Evolutionary conservation across 2,329 filamentous ascomycete genomes (phyloP), one percentile per base, ranked within the genome.

Genomic region (Epichloe sp.): DNA sequence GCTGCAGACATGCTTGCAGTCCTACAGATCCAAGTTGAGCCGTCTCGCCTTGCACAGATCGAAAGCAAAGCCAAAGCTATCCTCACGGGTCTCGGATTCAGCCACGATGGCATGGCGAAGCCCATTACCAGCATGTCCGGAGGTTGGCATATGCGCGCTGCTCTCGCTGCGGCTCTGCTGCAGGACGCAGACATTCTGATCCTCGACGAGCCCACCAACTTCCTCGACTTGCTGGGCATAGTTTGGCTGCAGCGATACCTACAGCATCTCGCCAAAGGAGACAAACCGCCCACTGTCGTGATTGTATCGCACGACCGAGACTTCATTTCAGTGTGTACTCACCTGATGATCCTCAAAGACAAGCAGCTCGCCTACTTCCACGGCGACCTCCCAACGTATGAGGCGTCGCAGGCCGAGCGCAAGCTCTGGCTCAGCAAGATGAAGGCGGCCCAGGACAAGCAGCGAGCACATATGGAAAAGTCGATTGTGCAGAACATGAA

Each of bases 151-250:
- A 88, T 86, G 80, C 77, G 85, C 10, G 79, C 79, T 31, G 72
- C 80, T 52, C 72, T 88, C 0, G 83, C 83, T 2, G 71, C 72
- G 3, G 79, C 80, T 0, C 72, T 94, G 4, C 77, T 88, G 1
- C 83, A 89, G 55, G 78, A 83, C 7, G 79, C 82, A 0, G 87
- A 94, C 57, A 79, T 94, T 2, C 72, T 94, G 52, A 82, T 94
- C 48, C 78, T 94, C 2, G 88, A 94, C 63, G 88, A 94, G 62
- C 88, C 88, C 0, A 94, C 88, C 36, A 94, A 94, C 61, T 94
- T 88, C 62, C 75, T 94, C 1, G 88, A 94, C 60, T 71, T 94
- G 0, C 75, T 89, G 0, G 86, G 86, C 1, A 89, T 95, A 52
- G 79, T 95, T 51, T 94, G 88, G 87, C 73, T 95, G 1, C 84